Base-by-base conservation (phyloP, 805 yeast genomes). In the Lipomyces orientalis region DNA sequence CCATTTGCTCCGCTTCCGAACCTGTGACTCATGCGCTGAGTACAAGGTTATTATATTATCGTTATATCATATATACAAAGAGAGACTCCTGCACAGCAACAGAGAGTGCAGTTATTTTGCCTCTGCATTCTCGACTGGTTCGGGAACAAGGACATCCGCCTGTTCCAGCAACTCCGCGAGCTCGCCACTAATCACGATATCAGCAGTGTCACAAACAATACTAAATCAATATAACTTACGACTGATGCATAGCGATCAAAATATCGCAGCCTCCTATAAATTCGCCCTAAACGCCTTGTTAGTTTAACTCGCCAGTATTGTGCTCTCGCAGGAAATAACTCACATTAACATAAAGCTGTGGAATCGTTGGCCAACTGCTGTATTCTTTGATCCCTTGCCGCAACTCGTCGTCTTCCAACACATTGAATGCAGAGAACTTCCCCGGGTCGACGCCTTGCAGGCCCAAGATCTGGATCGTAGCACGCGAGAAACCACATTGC, bases 251-350 rank as follows among this genome's bases (percentile, higher is more conserved):
- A 65, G 90, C 87, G 77, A 90, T 91, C 62, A 95, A 84, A 71
- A 95, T 93, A 79, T 95, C 99, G 80, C 98, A 95, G 4, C 99
- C 99, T 57, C 99, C 99, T 63, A 95, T 85, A 77, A 95, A 95
- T 77, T 95, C 99, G 73, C 89, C 88, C 70, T 67, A 33, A 19
- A 43, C n/a, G 25, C 34, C n/a, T 12, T 10, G 12, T 29, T 54
- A 58, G 62, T 14, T 9, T 3, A 7, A 22, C n/a, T 54, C 34
- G 8, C 56, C 31, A 22, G 10, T 22, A 22, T 8, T 14, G 9
- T 19, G 33, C 37, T 19, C 56, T 12, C 33, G 5, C 22, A 54
- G 29, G 9, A 19, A 4, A 31, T 22, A 2, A 34, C 68, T n/a
- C 25, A 66, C 70, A 73, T 81, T 79, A 64, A 95, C 92, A 76